Evolutionary conservation across 2,329 filamentous ascomycete genomes (phyloP), one percentile per base, ranked within the genome.

Genomic region (Colletotrichum sp.): DNA sequence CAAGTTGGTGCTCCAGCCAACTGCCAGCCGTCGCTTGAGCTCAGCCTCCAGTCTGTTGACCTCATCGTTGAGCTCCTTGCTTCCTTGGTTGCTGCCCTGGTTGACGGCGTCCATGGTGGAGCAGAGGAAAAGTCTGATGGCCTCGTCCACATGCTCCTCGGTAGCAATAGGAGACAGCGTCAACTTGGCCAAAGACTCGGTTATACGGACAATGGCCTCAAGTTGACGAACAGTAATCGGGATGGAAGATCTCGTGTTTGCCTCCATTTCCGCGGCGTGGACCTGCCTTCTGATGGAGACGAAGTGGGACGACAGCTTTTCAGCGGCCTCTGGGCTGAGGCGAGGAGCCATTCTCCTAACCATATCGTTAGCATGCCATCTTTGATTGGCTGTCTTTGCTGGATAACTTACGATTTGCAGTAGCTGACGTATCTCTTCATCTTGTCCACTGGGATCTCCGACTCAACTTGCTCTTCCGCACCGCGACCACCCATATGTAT

Each of bases 341-440:
- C 96, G 94, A 25, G 97, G 97, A 2, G 97, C 97, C 82, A 96
- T 98, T 77, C 96, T 95, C 75, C 95, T 96, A n/a, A 8, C 1
- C 22, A 9, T 52, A 25, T 76, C 56, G 80, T 86, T 82, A 88
- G 84, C 76, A 48, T 39, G 15, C 22, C 55, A 43, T 5, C 28
- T 65, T 36, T 34, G 15, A 3, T 3, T 10, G 13, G 30, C 13
- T 43, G 58, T n/a, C 9, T 25, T 16, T 28, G 22, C 16, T 5
- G 36, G 18, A 60, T 15, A 43, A 89, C 94, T 87, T 87, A 96
- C 92, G 95, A 94, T 86, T 96, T 96, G 90, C 97, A 98, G 86
- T 98, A 99, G 80, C 94, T 97, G 82, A 99, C 94, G 82, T 98
- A 99, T 76, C 96, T 93, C 86, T 96, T 96, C 95, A 99, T 98